phyloP scores from a whole-genome alignment of 306 rosid species.

The Vigna nakashimae region DNA sequence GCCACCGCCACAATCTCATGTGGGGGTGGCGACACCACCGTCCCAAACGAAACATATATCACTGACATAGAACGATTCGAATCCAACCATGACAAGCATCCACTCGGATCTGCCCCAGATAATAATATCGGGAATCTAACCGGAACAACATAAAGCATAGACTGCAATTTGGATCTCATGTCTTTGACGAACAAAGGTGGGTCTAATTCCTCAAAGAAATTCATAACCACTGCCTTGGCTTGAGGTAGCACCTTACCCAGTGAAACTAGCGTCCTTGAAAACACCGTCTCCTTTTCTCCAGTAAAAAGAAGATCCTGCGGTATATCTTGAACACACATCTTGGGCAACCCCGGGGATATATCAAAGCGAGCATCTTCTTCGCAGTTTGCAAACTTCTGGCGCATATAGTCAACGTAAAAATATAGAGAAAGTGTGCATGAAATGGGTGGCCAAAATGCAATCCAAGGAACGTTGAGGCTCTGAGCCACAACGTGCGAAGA shows the following conservation, averaged over 20 bases:
- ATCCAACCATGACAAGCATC: constrained; percentile 43
- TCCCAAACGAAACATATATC: constrained; percentile 39
- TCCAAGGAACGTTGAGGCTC: constrained; percentile 18
- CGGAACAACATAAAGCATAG: constrained; percentile 40
- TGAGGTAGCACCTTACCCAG: constrained; percentile 34
- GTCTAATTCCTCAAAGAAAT: constrained; percentile 14
- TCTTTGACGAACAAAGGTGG: constrained; percentile 28
- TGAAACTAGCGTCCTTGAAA: constrained; percentile 9
- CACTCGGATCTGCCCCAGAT: background rate
- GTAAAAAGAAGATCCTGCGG: constrained; percentile 18
- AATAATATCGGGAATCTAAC: background rate
- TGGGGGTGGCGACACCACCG: constrained; percentile 13
- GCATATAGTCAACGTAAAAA: constrained; percentile 38
- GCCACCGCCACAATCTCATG: constrained; percentile 38
- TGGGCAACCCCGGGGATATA: constrained; percentile 49
- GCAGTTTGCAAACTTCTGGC: background rate
- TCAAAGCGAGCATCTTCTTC: constrained; percentile 29
- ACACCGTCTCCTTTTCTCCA: constrained; percentile 10
- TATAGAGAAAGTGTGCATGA: constrained; percentile 45
- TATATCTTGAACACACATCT: constrained; percentile 15
- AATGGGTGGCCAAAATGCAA: constrained; percentile 38
- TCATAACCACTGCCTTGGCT: constrained; percentile 43
- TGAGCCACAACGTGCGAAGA: constrained; percentile 40
- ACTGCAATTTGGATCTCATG: constrained; percentile 39
- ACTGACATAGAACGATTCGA: constrained; percentile 11